Percentiles rank a stretch among this genome's conserved stretches.
These are phyloP conservation scores for Choricystis sp. DNA, from an alignment of 139 green algal species.

Conservation along the genomic window DNA sequence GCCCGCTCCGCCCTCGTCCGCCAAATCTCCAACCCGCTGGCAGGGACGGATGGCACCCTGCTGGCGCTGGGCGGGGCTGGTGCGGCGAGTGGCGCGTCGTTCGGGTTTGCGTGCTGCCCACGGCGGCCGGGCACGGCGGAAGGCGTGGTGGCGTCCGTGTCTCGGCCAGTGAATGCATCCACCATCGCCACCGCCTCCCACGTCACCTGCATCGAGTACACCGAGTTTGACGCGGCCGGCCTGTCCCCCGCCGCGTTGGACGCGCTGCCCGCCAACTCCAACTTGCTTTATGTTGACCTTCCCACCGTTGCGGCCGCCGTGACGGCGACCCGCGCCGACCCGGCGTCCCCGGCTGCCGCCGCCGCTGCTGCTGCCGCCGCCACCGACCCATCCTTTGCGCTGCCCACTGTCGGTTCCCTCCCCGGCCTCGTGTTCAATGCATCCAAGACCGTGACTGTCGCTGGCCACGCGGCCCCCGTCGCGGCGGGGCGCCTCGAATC, in stretches of 20 bases:
- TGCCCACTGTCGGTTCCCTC: no score
- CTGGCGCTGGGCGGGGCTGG: conserved; percentile 77
- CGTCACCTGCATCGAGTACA: conserved; percentile 97
- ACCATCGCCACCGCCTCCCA: no score
- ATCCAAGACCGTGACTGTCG: conserved; percentile 51
- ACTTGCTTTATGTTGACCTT: no score
- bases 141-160: conserved; percentile 54
- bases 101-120: conserved; percentile 93
- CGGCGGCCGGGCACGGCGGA: conserved; percentile 77
- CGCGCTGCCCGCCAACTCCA: conserved; percentile 17
- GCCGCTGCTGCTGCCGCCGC: conserved; percentile 13
- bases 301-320: background rate
- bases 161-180: no score
- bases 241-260: conserved; percentile 49
- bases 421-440: conserved; percentile 94
- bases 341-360: conserved; percentile 3
- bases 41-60: conserved; percentile 82
- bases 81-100: conserved; percentile 32
- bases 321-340: conserved; percentile 1
- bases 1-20: conserved; percentile 58
- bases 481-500: conserved; percentile 84
- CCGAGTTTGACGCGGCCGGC: conserved; percentile 83
- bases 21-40: conserved; percentile 96
- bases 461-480: conserved; percentile 16
- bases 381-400: conserved; percentile 32